Percentiles rank a stretch among this genome's conserved stretches.
phyloP scores from a whole-genome alignment of 1,284 basidiomycete genomes.

The Porodaedalea pini region DNA sequence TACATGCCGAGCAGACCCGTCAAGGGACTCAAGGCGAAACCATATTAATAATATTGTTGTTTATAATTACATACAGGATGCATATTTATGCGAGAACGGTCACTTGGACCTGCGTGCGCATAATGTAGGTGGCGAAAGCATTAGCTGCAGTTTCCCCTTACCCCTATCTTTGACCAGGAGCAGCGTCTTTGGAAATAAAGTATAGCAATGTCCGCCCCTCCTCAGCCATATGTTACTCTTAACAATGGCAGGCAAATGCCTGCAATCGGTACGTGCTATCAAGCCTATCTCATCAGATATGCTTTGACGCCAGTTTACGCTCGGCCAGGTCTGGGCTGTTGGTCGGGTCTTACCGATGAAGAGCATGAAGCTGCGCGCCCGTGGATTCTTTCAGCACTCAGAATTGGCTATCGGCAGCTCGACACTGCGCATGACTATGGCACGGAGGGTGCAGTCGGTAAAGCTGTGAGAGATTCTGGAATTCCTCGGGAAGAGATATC shows the following conservation, averaged over 20 bases:
- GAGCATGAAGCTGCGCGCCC: constrained; percentile 18
- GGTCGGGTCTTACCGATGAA: constrained; percentile 22
- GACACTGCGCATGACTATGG: constrained; percentile 28
- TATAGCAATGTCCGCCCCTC: constrained; percentile 8
- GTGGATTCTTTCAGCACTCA: constrained; percentile 24
- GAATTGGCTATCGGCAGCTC: constrained; percentile 28
- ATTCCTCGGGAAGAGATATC: constrained; percentile 38
- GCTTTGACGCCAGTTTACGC: background rate
- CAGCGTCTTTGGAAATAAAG: background rate
- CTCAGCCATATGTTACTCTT: constrained; percentile 17
- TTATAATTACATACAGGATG: too few species aligned
- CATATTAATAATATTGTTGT: too few species aligned
- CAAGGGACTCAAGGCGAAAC: too few species aligned
- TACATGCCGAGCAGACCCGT: too few species aligned
- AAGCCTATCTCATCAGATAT: background rate
- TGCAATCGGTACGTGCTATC: constrained; percentile 21
- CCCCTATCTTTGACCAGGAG: background rate
- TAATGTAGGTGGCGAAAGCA: too few species aligned
- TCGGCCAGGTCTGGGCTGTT: constrained; percentile 24
- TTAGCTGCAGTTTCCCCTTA: too few species aligned
- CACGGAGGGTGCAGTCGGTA: constrained; percentile 38
- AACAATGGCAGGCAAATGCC: constrained; percentile 23
- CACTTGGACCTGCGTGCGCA: too few species aligned
- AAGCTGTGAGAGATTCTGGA: constrained; percentile 36
- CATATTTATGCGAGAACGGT: too few species aligned